Evolutionary conservation across 1,139 yeast genomes (phyloP), one percentile per base, ranked within the genome.

Genomic region (Blastobotrys malaysiensis): DNA sequence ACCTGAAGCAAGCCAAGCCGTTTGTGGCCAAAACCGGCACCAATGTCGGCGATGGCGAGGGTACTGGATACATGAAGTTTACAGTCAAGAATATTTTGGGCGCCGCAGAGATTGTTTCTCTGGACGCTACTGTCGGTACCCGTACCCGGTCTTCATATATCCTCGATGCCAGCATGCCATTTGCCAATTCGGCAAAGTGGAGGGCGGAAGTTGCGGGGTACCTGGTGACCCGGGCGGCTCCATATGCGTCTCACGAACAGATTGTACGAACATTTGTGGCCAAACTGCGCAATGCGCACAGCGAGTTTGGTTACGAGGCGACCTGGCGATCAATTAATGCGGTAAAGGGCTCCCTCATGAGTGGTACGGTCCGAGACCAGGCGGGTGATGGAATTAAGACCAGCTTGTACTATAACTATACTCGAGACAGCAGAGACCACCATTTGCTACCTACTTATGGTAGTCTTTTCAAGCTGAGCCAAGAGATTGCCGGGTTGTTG

Each of bases 21-120:
- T 85, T 87, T 65, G 80, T 80, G 58, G 90, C 95, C 57, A 86
- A 85, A 64, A 88, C 96, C 1, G 97, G 97, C n/a, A 91, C 97
- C 5, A 90, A 87, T 69, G 81, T 91, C 3, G 97, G 97, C 1
- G 91, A 91, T 66, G 95, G 96, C 24, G 97, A 90, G 73, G 98
- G 97, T 22, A 95, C 88, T 65, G 97, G 97, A 1, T 89, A 89
- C 64, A 77, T 89, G 48, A 85, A 86, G 51, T 49, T 66, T 7
- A 54, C 66, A 11, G 63, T 86, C 67, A 78, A 83, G 52, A 91
- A 93, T 67, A 71, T 88, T 9, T 82, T 90, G 69, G 97, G 97
- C 0, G 97, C 96, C 1, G 97, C 93, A 7, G 99, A 93, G 67
- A 77, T 77, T 48, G 65, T 91, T 20, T 77, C 82, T 26, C 75